These are phyloP conservation scores for Hypoxylon sp. DNA, from an alignment of 2,329 filamentous ascomycete genomes.

Conservation along the genomic window DNA sequence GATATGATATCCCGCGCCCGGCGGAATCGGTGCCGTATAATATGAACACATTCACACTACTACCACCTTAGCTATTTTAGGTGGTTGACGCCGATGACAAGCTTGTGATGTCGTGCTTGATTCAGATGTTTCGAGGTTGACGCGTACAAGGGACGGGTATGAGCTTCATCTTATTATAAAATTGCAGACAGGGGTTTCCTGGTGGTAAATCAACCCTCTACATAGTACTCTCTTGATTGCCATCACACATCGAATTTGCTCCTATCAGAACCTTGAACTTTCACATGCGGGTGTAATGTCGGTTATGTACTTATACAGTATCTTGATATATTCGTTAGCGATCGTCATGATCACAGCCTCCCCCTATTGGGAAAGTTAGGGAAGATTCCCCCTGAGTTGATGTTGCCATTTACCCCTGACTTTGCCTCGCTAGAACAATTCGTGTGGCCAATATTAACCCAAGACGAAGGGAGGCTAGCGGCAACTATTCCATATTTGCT, in stretches of 20 bases:
- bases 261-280: slow-evolving; percentile 28
- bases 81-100: slow-evolving; percentile 11
- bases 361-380: slow-evolving; percentile 32
- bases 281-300: slow-evolving; percentile 37
- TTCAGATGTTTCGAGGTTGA: slow-evolving; percentile 32
- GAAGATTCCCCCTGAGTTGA: slow-evolving; percentile 23
- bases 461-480: slow-evolving; percentile 35
- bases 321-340: slow-evolving; percentile 19
- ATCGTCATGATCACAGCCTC: slow-evolving; percentile 35
- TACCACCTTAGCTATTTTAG: slow-evolving; percentile 1
- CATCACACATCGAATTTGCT: slow-evolving; percentile 32
- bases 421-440: slow-evolving; percentile 17
- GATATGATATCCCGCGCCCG: neutral
- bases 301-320: slow-evolving; percentile 32
- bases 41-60: slow-evolving; percentile 1
- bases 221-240: slow-evolving; percentile 30
- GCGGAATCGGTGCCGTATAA: neutral
- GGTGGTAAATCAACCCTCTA: slow-evolving; percentile 33
- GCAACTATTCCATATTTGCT: slow-evolving; percentile 32
- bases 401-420: slow-evolving; percentile 34
- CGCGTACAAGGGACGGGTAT: slow-evolving; percentile 40
- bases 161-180: slow-evolving; percentile 42
- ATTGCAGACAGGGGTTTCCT: slow-evolving; percentile 40
- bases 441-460: slow-evolving; percentile 15
- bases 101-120: slow-evolving; percentile 36